Evolutionary conservation across 2,329 filamentous ascomycete genomes (phyloP).

Genomic region (Pseudogymnoascus sp.): DNA sequence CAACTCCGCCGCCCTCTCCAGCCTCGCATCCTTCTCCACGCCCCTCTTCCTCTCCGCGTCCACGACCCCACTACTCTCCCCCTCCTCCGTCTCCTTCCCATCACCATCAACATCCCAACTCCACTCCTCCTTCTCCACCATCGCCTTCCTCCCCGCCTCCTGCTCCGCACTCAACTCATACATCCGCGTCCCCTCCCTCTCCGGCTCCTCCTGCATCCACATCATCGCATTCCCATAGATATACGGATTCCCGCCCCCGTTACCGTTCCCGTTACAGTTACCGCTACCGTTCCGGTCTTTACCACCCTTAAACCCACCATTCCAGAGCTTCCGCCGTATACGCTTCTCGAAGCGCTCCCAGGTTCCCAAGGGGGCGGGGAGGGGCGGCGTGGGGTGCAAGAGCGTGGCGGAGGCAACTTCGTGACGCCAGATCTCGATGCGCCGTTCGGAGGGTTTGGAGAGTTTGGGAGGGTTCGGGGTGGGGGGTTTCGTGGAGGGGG

Average conservation of each 20-base stretch:
- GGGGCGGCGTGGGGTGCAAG: constrained; percentile 29
- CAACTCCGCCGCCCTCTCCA: constrained; percentile 34
- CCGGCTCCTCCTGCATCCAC: constrained; percentile 10
- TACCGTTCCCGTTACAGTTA: too few species aligned
- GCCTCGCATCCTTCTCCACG: constrained; percentile 18
- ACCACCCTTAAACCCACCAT: constrained; percentile 12
- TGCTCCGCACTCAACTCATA: not conserved
- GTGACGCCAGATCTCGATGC: constrained; percentile 42
- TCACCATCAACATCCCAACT: constrained; percentile 18
- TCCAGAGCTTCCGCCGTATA: not conserved
- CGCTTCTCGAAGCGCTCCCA: not conserved
- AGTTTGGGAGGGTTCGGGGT: not conserved
- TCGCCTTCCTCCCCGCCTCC: not conserved
- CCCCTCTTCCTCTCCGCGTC: constrained; percentile 24
- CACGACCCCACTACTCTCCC: constrained; percentile 30
- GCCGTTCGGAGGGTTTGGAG: constrained; percentile 20
- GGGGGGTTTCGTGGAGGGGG: not conserved
- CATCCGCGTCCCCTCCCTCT: not conserved
- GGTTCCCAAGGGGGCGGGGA: constrained; percentile 20
- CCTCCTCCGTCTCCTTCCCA: constrained; percentile 21
- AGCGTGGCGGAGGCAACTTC: constrained; percentile 36
- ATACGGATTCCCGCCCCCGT: too few species aligned
- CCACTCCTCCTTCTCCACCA: not conserved
- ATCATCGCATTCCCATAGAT: not conserved
- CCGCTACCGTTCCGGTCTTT: not conserved